Conservation (phyloP, 1,284 basidiomycete species). For the Coniferiporia sulphurascens region DNA sequence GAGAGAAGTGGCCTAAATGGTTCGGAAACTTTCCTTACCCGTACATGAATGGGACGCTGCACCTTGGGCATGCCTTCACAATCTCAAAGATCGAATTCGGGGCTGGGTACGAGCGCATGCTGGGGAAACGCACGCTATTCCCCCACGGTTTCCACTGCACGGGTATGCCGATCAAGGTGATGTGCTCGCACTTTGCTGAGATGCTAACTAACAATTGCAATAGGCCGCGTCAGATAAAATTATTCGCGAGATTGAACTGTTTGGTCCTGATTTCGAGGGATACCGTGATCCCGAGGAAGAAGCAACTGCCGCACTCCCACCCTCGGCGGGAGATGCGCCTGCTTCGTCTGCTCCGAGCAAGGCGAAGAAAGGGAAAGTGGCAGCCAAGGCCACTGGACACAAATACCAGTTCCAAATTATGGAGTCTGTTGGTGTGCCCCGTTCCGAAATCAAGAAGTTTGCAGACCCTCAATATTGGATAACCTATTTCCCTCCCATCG, state of each 20-base stretch:
- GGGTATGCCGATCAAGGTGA: constrained; percentile 97
- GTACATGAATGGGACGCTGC: constrained; percentile 98
- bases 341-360: constrained; percentile 59
- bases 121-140: constrained; percentile 93
- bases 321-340: constrained; percentile 26
- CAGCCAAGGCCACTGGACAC: constrained; percentile 89
- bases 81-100: constrained; percentile 98
- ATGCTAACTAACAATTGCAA: neutral
- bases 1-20: constrained; percentile 88
- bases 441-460: constrained; percentile 91
- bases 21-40: constrained; percentile 94
- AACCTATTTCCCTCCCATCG: constrained; percentile 94
- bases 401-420: constrained; percentile 99
- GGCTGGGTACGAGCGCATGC: constrained; percentile 92
- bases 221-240: constrained; percentile 96
- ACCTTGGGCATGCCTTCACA: constrained; percentile 97
- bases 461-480: constrained; percentile 94
- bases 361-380: constrained; percentile 94
- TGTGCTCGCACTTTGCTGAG: constrained; percentile 22
- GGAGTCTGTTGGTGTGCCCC: constrained; percentile 88
- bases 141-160: constrained; percentile 97
- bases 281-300: constrained; percentile 48
- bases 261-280: constrained; percentile 85
- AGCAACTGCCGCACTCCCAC: constrained; percentile 29
- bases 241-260: constrained; percentile 94